These are phyloP conservation scores for Metrosideros polymorpha DNA, from an alignment of 441 rosid species.

Conservation along the genomic window DNA sequence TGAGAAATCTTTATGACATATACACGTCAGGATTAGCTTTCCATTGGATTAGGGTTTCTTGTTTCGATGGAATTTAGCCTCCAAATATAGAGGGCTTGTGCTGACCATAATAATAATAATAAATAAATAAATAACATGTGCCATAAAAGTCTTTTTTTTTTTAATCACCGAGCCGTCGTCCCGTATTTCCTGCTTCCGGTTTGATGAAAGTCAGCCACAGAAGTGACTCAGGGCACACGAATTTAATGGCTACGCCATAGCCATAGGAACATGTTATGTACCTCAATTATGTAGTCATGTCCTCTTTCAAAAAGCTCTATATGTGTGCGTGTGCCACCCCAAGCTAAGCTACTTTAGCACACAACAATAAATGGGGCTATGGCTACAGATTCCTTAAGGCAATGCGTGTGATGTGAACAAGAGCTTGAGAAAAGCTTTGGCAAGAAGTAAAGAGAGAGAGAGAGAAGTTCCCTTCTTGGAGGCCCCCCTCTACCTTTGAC, in stretches of 20 bases:
- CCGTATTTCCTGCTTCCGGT: not conserved
- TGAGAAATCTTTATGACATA: not conserved
- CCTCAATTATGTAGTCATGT: not conserved
- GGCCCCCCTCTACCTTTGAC: constrained; percentile 26
- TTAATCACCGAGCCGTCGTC: not conserved
- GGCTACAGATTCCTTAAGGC: not conserved
- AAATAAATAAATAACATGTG: not conserved
- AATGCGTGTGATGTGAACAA: not conserved
- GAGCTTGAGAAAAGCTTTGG: not conserved
- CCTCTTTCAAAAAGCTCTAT: not conserved
- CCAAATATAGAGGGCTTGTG: not conserved
- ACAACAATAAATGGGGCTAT: not conserved
- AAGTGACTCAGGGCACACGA: not conserved
- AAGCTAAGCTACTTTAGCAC: not conserved
- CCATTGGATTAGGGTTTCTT: not conserved
- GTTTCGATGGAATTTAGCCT: not conserved
- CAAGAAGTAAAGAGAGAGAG: not conserved
- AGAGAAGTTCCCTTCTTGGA: not conserved
- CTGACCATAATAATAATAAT: not conserved
- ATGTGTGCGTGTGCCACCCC: not conserved
- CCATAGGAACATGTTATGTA: not conserved
- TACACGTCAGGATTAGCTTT: not conserved
- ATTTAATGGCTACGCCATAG: not conserved
- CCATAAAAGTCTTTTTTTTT: not conserved
- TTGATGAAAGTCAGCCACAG: not conserved